Base-by-base conservation (phyloP, 805 yeast species). In the Kodamaea sagamina region DNA sequence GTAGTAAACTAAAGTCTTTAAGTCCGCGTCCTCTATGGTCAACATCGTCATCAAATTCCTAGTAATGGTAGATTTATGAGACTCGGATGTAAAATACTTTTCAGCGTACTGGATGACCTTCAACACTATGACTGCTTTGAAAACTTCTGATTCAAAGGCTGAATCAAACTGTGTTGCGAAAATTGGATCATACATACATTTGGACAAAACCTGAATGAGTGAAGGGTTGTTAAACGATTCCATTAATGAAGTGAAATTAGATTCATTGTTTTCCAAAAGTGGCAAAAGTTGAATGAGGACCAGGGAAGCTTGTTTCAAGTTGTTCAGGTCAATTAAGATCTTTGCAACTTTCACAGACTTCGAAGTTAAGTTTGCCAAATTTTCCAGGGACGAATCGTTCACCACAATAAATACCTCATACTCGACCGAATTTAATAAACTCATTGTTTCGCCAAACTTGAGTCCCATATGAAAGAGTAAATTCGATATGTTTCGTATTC, bases 401-500 rank as follows among this genome's bases (percentile, higher is more conserved):
- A 17, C 6, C 11, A 25, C 19, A 25, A 32, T 17, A 11, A 21
- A 32, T 15, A 40, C 12, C 13, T 40, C 43, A 21, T 32, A 40
- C 3, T 25, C 34, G 4, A 40, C 18, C 21, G 36, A 35, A 4
- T n/a, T 10, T 7, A 15, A 15, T 6, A 41, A 16, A 10, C 27
- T 9, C 9, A 21, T 4, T 6, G 31, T 4, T 3, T 35, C 19
- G 2, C 15, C 18, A 10, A 16, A 10, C 12, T 16, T 19, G 22
- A 36, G 13, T 0, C 74, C 77, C 37, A 63, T 51, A 44, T 74
- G 71, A 51, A 65, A 77, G 5, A 68, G 55, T 9, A 78, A 38
- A 47, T 74, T 76, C 3, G 81, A 70, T 3, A 78, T 47, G 50
- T 77, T 77, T 38, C 68, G 61, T 5, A 74, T 54, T 43, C 82